Evolutionary conservation across 1,284 basidiomycete species (phyloP), one percentile per base, ranked within the genome.

Genomic region (Meira nashicola): DNA sequence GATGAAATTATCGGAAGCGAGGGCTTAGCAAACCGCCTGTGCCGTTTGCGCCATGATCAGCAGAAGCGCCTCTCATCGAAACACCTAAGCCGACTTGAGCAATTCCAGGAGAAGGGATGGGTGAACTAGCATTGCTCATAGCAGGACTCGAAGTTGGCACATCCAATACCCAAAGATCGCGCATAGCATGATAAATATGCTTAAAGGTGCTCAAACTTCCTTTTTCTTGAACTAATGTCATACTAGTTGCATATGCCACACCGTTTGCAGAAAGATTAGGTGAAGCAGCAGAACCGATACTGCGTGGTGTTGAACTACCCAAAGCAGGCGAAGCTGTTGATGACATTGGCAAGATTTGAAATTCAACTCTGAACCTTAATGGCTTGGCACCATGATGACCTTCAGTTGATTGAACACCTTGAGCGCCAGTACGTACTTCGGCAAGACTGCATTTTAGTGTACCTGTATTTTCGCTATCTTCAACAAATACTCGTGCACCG

Each of bases 191-290:
- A 81, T 87, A 89, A 17, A 92, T 82, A 11, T 83, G 80, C 77
- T 86, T 86, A 81, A 93, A 92, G 53, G 87, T 87, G 62, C 87
- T 86, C 71, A 87, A 81, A 3, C 90, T 88, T 14, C 92, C 92
- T 79, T 91, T 93, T 82, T 94, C 92, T 68, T 91, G 88, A 21
- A 89, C 83, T 73, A 93, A 82, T 47, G 86, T 84, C 64, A 93
- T 77, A 48, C 82, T 82, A 4, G 88, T 85, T 54, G 82, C 71
- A 60, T 66, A 76, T 33, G 37, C 55, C 3, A 56, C 52, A 12
- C 47, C 54, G 53, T 65, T 62, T n/a, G 43, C 63, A 63, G 54
- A 51, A 14, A 49, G 17, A 37, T 49, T 50, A 28, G 57, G 52
- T 1, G 51, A 46, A 19, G 25, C 21, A 19, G 37, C 23, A n/a